Base-by-base conservation (phyloP, 2,329 filamentous ascomycete genomes). In the Amphichorda felina region DNA sequence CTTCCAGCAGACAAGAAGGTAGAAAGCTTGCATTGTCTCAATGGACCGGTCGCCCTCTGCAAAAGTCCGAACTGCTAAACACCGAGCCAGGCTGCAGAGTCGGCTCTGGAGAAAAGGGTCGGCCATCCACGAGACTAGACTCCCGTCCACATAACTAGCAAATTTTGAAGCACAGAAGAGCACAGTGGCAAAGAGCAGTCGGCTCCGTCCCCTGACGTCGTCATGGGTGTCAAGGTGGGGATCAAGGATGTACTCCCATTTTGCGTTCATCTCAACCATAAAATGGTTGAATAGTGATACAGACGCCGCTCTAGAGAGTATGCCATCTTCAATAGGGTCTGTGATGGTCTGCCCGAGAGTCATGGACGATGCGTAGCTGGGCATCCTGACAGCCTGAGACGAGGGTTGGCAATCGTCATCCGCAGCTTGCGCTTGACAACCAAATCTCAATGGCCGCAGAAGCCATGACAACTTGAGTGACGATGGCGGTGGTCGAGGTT, bases 1-100 rank as follows among this genome's bases (percentile, higher is more conserved):
- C 25, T 44, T 44, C 37, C 41, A 43, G 22, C 41, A 44, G 4
- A 41, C 41, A 4, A 44, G 24, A 4, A 44, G 19, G 22, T 43
- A 44, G 8, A 44, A 34, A 3, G 42, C 42, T 14, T 43, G 42
- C 36, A 43, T 44, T 2, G 38, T 37, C 13, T 43, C 42, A 6
- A 44, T 38, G 3, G 41, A 43, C 16, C 42, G 37, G 22, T 43
- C 39, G 4, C 41, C 41, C 13, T 40, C 31, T 4, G 42, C 39
- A 14, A 43, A 36, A 2, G 36, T 21, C 16, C 30, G 37, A 4
- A 44, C 33, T 8, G 41, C 41, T 16, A 44, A 14, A 24, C 39
- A 38, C 10, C 41, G 37, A 3, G 41, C 41, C 6, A 43, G 8
- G 21, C 40, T 43, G 11, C 41, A 43, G 2, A 43, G 34, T 10